Percentiles rank a stretch among this genome's conserved stretches.
Conservation (phyloP, 2,329 filamentous ascomycete species). For the Onygenales sp. region DNA sequence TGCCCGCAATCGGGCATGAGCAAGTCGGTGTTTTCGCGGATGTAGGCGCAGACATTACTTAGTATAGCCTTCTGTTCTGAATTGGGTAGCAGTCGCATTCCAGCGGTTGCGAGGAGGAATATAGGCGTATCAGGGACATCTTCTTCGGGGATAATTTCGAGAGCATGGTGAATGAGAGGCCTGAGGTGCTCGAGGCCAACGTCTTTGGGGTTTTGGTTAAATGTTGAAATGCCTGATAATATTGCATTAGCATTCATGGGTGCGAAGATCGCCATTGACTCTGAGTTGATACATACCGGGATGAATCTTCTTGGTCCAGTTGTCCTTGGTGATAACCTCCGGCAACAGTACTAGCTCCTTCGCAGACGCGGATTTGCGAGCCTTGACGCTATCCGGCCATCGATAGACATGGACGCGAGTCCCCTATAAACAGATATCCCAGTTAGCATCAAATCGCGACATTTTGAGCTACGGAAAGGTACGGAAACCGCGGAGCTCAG, state of each 20-base stretch:
- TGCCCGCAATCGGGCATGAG: conserved; percentile 78
- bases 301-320: conserved; percentile 88
- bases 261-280: too few species aligned
- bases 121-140: conserved; percentile 79
- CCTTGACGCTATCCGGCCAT: conserved; percentile 71
- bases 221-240: conserved; percentile 66
- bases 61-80: conserved; percentile 64
- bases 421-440: conserved; percentile 41
- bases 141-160: conserved; percentile 63
- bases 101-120: conserved; percentile 90
- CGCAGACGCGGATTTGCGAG: conserved; percentile 49
- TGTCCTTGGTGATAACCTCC: conserved; percentile 69
- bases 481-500: conserved; percentile 6
- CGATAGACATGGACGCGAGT: conserved; percentile 90
- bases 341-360: conserved; percentile 62
- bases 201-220: conserved; percentile 63
- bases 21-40: conserved; percentile 67
- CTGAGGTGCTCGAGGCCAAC: conserved; percentile 78
- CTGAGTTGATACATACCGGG: conserved; percentile 50
- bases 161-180: conserved; percentile 69
- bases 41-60: conserved; percentile 70
- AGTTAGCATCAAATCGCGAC: conserved; percentile 1
- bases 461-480: too few species aligned
- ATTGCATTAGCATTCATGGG: neutral
- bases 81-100: conserved; percentile 76